A percentile compares a stretch with the other conserved stretches of the same genome.
Evolutionary conservation across 371 early-diverging fungal genomes (phyloP).

Genomic region (Rhizopus microsporus): DNA sequence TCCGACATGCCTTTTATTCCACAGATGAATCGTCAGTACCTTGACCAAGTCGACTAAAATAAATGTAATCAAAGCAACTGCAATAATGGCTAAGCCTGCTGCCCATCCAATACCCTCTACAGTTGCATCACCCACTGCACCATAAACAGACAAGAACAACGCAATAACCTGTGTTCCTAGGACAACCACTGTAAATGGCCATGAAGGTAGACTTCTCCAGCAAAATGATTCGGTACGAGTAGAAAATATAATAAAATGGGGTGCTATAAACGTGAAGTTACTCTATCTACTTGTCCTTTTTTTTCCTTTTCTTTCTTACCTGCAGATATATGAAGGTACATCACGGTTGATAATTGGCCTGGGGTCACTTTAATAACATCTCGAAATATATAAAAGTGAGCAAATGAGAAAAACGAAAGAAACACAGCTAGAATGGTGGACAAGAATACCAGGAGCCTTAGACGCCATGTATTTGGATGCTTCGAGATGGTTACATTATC

Average conservation of each 20-base stretch:
- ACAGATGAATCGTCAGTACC: constrained; percentile 71
- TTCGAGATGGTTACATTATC: constrained; percentile 85
- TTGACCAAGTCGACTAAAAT: constrained; percentile 82
- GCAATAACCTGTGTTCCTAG: constrained; percentile 92
- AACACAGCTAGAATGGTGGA: constrained; percentile 73
- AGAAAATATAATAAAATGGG: constrained; percentile 95
- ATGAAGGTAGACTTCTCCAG: constrained; percentile 84
- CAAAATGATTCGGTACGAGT: constrained; percentile 85
- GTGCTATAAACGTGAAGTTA: constrained; percentile 57
- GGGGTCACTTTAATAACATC: constrained; percentile 53
- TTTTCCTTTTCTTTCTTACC: constrained; percentile 54
- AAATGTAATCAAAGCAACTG: constrained; percentile 67
- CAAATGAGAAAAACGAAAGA: constrained; percentile 78
- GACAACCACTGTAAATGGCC: constrained; percentile 78
- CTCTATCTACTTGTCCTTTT: constrained; percentile 52
- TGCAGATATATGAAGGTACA: constrained; percentile 89
- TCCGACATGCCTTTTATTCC: constrained; percentile 42
- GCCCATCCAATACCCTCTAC: constrained; percentile 56
- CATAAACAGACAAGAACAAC: constrained; percentile 82
- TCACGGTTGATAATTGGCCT: constrained; percentile 67
- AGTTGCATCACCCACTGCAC: constrained; percentile 38
- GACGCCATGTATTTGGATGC: constrained; percentile 85
- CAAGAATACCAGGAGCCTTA: constrained; percentile 78
- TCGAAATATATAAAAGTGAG: constrained; percentile 75
- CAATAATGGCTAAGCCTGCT: constrained; percentile 60